Evolutionary conservation across 805 yeast genomes (phyloP), one percentile per base, ranked within the genome.

Genomic region (Yarrowia deformans): DNA sequence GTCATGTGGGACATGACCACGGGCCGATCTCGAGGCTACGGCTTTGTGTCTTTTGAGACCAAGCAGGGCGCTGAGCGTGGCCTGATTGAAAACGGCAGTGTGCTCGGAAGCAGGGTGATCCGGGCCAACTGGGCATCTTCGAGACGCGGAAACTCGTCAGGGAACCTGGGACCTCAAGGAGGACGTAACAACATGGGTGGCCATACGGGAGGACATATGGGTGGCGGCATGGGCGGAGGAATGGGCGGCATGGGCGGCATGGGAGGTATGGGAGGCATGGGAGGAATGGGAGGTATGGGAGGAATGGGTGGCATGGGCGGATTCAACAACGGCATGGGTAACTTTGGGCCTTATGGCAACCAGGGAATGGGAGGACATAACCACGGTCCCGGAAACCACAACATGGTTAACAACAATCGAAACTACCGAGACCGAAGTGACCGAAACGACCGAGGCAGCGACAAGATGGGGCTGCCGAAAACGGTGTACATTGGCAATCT

Each of bases 1-100:
- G 97, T 92, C 40, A 93, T 92, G 97, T 92, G 97, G 97, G 97
- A 93, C 77, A 91, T 91, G 96, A 93, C 90, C 77, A 89, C 95
- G 34, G 95, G 96, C 52, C 84, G 97, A 76, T 91, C 97, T 2
- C 69, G 97, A 79, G 97, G 97, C 45, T 92, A 92, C 76, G 97
- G 97, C 1, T 92, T 93, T 78, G 95, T 91, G 13, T 88, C 94
- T 1, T 93, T 93, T 75, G 78, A 81, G 35, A 85, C 84, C 34
- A 85, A 83, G 71, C 79, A 81, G 19, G 94, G 91, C 72, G 97
- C 97, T 1, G 91, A 89, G 74, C 78, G 77, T 66, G 96, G 96
- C 37, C 80, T 91, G 72, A 84, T 83, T 37, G 90, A 89, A 91
- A 89, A 89, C 77, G 96, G 97, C 63, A 84, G 83, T 70, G 81